phyloP scores from a whole-genome alignment of 441 rosid genomes.

The Arabidopsis lyrata region DNA sequence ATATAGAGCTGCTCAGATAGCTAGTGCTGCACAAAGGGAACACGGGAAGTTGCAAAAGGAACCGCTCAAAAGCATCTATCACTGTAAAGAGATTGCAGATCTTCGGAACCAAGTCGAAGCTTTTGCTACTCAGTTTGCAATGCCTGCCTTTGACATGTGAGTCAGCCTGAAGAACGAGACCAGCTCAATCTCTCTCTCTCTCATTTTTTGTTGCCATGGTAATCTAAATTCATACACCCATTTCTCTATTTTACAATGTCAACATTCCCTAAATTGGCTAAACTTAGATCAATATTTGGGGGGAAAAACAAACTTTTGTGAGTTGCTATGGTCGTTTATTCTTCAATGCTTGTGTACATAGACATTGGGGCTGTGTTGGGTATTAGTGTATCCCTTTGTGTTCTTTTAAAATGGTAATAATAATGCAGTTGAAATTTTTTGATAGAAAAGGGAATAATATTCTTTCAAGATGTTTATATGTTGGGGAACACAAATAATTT shows the following conservation, averaged over 20 bases:
- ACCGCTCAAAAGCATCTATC: slow-evolving; percentile 53
- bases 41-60: slow-evolving; percentile 57
- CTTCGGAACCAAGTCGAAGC: slow-evolving; percentile 59
- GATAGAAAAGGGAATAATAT: slow-evolving; percentile 16
- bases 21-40: slow-evolving; percentile 55
- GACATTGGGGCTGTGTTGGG: slow-evolving; percentile 20
- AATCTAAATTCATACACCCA: slow-evolving; percentile 33
- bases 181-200: slow-evolving; percentile 20
- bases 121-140: slow-evolving; percentile 63
- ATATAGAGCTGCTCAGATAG: slow-evolving; percentile 63
- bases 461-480: slow-evolving; percentile 37
- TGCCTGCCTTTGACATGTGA: slow-evolving; percentile 68
- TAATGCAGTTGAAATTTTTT: slow-evolving; percentile 14
- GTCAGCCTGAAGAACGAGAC: slow-evolving; percentile 31
- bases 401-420: slow-evolving; percentile 34
- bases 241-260: slow-evolving; percentile 32
- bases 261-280: slow-evolving; percentile 15
- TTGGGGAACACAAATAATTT: slow-evolving; percentile 47
- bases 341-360: slow-evolving; percentile 34
- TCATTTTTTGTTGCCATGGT: slow-evolving; percentile 38
- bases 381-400: slow-evolving; percentile 17
- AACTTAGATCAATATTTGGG: slow-evolving; percentile 33
- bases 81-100: slow-evolving; percentile 60
- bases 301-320: not conserved
- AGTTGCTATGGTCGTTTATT: slow-evolving; percentile 26